Percentiles rank a stretch among this genome's conserved stretches.
These are phyloP conservation scores for Irpex rosettiformis DNA, from an alignment of 1,284 basidiomycete species.

Conservation along the genomic window DNA sequence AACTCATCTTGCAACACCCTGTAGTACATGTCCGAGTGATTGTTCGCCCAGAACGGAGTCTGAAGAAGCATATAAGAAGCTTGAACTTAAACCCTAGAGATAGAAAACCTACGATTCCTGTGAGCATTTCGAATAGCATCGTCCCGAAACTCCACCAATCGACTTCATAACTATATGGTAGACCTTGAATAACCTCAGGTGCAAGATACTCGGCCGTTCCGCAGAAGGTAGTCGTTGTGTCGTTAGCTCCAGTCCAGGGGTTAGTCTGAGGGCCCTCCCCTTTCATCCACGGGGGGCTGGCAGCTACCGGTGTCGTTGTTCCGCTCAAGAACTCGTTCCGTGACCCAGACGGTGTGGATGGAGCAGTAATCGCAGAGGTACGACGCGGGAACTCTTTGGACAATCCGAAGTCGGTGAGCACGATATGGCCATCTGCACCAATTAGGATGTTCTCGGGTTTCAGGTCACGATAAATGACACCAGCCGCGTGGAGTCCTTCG, in stretches of 20 bases:
- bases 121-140: constrained; percentile 94
- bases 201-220: constrained; percentile 94
- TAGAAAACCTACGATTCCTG: constrained; percentile 69
- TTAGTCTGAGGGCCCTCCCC: constrained; percentile 43
- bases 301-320: constrained; percentile 41
- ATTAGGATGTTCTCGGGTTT: constrained; percentile 97
- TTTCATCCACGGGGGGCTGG: constrained; percentile 72
- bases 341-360: constrained; percentile 53
- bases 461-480: constrained; percentile 87
- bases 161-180: constrained; percentile 91
- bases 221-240: constrained; percentile 82
- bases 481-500: constrained; percentile 84
- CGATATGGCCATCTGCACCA: constrained; percentile 89
- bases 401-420: constrained; percentile 93
- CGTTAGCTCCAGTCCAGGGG: constrained; percentile 55
- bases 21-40: constrained; percentile 94
- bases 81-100: constrained; percentile 13
- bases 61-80: constrained; percentile 31
- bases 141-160: constrained; percentile 99
- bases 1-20: constrained; percentile 86
- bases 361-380: constrained; percentile 40
- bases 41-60: constrained; percentile 94
- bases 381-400: constrained; percentile 81
- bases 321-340: constrained; percentile 48
- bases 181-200: constrained; percentile 89